Base-by-base conservation (phyloP, 2,329 filamentous ascomycete genomes). In the Acrodontium crateriforme region DNA sequence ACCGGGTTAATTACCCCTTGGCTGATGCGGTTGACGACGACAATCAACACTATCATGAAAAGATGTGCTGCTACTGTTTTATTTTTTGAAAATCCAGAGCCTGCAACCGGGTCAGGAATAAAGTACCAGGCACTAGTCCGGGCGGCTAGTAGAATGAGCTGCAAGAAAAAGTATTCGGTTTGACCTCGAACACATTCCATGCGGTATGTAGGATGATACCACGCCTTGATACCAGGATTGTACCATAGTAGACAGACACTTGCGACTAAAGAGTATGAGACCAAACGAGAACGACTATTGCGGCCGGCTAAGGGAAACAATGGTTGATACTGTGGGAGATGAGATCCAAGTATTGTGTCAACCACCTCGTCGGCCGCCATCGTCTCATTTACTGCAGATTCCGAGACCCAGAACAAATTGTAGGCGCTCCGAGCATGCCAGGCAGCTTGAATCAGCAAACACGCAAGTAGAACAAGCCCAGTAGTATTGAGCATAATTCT, bases 81-180 rank as follows among this genome's bases (percentile, higher is more conserved):
- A 3, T 41, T 32, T 16, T 44, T 36, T 17, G 45, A 43, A n/a
- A 51, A 32, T 6, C 25, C 25, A 2, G 32, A 32, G 3, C 30
- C 35, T 7, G 27, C 20, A 1, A 27, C 20, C 3, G 36, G 31
- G 24, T 48, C 24, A 4, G 42, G 43, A 25, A 56, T 41, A 16
- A 43, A 47, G 32, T 44, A 50, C 33, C 36, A 49, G 9, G 47
- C 50, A 8, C 65, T 42, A 22, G 64, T 51, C 19, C 78, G 66
- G 8, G 74, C 53, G 5, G 64, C 46, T 8, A 81, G 46, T 13
- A 74, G 61, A 17, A 77, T 47, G 2, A 64, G 46, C 44, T 84
- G 78, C 35, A 76, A 67, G 1, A 61, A 62, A 45, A 81, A 80
- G 64, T 78, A 78, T 28, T 70, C 63, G 3, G 60, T 57, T 9